Conservation (phyloP, 2,329 filamentous ascomycete species). For the Paramyrothecium sp. region DNA sequence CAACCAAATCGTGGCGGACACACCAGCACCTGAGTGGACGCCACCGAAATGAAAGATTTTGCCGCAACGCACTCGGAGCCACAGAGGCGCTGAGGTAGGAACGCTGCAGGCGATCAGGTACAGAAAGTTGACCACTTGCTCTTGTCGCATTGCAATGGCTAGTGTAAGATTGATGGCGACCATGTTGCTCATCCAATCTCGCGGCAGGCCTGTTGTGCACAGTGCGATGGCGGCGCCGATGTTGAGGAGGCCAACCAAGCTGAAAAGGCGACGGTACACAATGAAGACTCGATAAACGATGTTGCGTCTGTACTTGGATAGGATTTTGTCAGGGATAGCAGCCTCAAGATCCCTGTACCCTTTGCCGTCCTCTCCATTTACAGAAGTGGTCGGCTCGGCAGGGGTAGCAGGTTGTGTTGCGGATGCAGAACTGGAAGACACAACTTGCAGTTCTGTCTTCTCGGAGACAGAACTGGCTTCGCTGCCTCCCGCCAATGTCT, state of each 20-base stretch:
- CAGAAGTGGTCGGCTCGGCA: too few relatives aligned
- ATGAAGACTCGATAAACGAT: neutral
- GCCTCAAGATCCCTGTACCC: neutral
- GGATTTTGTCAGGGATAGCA: neutral
- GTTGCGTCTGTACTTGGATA: neutral
- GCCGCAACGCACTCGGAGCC: slow-evolving; percentile 35
- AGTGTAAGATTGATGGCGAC: slow-evolving; percentile 39
- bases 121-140: slow-evolving; percentile 45
- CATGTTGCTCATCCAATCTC: neutral
- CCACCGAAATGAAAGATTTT: slow-evolving; percentile 46
- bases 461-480: too few relatives aligned
- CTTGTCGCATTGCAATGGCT: slow-evolving; percentile 44
- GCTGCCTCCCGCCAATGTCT: too few relatives aligned
- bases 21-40: slow-evolving; percentile 37
- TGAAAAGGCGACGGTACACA: neutral
- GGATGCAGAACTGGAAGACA: too few relatives aligned
- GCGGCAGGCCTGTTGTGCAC: neutral
- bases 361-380: too few relatives aligned
- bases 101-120: slow-evolving; percentile 37
- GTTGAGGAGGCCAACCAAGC: neutral
- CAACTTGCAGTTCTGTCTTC: too few relatives aligned
- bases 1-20: slow-evolving; percentile 37
- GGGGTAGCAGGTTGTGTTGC: too few relatives aligned
- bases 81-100: slow-evolving; percentile 36
- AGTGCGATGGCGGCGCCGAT: neutral